Evolutionary conservation across 73 alveolate genomes (phyloP).

Genomic region (Paramecium sexaurelia): DNA sequence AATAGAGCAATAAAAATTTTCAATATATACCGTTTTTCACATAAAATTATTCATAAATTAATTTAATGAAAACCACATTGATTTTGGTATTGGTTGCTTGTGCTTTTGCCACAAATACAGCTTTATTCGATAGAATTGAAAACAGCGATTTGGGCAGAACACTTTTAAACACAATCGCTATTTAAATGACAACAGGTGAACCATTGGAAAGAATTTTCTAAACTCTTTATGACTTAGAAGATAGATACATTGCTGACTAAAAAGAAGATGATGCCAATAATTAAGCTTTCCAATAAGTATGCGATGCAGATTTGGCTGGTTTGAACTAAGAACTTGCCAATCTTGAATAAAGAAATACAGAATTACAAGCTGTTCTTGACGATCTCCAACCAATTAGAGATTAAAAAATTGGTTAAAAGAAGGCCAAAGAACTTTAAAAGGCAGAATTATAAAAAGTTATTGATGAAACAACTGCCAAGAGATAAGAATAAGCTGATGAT

Average conservation of each 20-base stretch:
- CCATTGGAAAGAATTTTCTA: slow-evolving; percentile 47
- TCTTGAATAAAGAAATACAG: slow-evolving; percentile 46
- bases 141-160: background rate
- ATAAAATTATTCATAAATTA: background rate
- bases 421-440: background rate
- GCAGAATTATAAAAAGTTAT: slow-evolving; percentile 42
- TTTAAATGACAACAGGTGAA: slow-evolving; percentile 34
- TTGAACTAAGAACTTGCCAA: slow-evolving; percentile 41
- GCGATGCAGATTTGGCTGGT: slow-evolving; percentile 55
- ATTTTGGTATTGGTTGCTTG: background rate
- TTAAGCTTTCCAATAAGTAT: slow-evolving; percentile 13
- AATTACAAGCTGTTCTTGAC: slow-evolving; percentile 46
- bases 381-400: slow-evolving; percentile 42
- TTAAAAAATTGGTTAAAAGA: background rate
- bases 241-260: slow-evolving; percentile 53
- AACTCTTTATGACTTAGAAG: slow-evolving; percentile 56
- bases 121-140: background rate
- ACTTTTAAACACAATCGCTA: slow-evolving; percentile 31
- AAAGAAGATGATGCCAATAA: slow-evolving; percentile 48
- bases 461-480: slow-evolving; percentile 11
- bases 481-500: background rate
- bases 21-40: background rate
- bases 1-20: background rate
- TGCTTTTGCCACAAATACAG: slow-evolving; percentile 16
- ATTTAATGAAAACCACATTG: background rate